Evolutionary conservation across 2,329 filamentous ascomycete genomes (phyloP).

Genomic region (Botryotinia narcissicola): DNA sequence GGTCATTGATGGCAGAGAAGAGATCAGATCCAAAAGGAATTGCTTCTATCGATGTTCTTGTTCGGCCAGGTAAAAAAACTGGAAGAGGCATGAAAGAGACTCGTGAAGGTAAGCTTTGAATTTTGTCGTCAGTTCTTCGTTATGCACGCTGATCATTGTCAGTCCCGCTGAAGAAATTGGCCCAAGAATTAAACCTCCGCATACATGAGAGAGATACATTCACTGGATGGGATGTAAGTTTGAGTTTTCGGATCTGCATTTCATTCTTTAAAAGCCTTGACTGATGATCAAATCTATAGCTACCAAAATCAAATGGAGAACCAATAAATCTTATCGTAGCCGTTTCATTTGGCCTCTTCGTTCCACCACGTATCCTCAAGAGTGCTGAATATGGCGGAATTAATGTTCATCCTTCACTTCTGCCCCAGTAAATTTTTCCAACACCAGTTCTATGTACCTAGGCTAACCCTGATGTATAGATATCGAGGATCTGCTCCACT

Average conservation of each 20-base stretch:
- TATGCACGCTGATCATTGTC: conserved; percentile 13
- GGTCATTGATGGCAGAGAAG: conserved; percentile 64
- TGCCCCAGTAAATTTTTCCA: conserved; percentile 65
- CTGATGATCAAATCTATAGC: conserved; percentile 41
- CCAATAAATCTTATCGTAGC: conserved; percentile 77
- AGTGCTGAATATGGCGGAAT: conserved; percentile 77
- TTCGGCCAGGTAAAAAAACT: conserved; percentile 72
- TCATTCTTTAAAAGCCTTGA: not conserved
- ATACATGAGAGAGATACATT: conserved; percentile 81
- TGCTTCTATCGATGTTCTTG: conserved; percentile 79
- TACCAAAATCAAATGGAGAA: conserved; percentile 47
- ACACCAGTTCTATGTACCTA: not conserved
- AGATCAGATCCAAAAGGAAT: conserved; percentile 53
- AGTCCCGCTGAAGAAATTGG: conserved; percentile 73
- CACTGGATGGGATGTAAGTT: conserved; percentile 69
- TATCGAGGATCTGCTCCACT: conserved; percentile 84
- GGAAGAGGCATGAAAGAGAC: conserved; percentile 68
- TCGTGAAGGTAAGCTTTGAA: conserved; percentile 31
- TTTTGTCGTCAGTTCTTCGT: not conserved
- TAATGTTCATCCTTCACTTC: conserved; percentile 88
- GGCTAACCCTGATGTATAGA: conserved; percentile 42
- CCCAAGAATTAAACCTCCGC: conserved; percentile 60
- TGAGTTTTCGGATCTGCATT: not conserved
- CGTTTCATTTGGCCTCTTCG: conserved; percentile 90
- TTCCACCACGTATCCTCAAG: conserved; percentile 72